These are phyloP conservation scores for Penicillium waksmanii DNA, from an alignment of 495 filamentous ascomycete species.

Conservation along the genomic window DNA sequence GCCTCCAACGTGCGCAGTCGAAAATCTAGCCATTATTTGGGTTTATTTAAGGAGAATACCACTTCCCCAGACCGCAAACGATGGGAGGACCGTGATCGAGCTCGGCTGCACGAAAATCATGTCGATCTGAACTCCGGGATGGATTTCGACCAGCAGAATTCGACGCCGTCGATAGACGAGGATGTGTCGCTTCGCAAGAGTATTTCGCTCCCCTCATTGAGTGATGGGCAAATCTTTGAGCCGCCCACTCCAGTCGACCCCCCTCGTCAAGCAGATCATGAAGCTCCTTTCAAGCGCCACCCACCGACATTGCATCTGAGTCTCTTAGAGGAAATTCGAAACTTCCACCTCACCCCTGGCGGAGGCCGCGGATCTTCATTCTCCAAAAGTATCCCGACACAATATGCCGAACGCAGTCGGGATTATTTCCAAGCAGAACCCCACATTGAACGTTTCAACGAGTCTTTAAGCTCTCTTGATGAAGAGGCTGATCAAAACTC, in stretches of 20 bases:
- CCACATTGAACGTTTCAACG: slow-evolving; percentile 25
- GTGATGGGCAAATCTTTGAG: slow-evolving; percentile 32
- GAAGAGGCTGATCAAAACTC: slow-evolving; percentile 41
- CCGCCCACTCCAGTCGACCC: slow-evolving; percentile 13
- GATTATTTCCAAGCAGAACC: slow-evolving; percentile 36
- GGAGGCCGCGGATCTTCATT: slow-evolving; percentile 55
- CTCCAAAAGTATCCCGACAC: slow-evolving; percentile 57
- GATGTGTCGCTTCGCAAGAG: slow-evolving; percentile 32
- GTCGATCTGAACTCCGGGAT: slow-evolving; percentile 11
- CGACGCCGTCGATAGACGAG: slow-evolving; percentile 18
- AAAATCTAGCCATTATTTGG: slow-evolving; percentile 90
- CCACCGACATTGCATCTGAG: slow-evolving; percentile 46
- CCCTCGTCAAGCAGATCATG: slow-evolving; percentile 15
- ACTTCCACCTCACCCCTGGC: slow-evolving; percentile 60
- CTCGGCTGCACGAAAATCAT: slow-evolving; percentile 32
- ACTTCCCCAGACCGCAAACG: slow-evolving; percentile 53
- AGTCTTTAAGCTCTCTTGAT: slow-evolving; percentile 31
- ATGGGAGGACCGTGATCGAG: slow-evolving; percentile 38
- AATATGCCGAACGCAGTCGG: slow-evolving; percentile 38
- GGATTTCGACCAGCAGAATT: slow-evolving; percentile 14
- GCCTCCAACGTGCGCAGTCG: slow-evolving; percentile 78
- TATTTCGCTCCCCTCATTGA: slow-evolving; percentile 38
- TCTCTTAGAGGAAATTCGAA: slow-evolving; percentile 66
- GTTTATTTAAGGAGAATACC: slow-evolving; percentile 91
- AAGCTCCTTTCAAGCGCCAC: slow-evolving; percentile 33